These are phyloP conservation scores for Zopfochytrium polystomum DNA, from an alignment of 371 early-diverging fungal species.

Conservation along the genomic window DNA sequence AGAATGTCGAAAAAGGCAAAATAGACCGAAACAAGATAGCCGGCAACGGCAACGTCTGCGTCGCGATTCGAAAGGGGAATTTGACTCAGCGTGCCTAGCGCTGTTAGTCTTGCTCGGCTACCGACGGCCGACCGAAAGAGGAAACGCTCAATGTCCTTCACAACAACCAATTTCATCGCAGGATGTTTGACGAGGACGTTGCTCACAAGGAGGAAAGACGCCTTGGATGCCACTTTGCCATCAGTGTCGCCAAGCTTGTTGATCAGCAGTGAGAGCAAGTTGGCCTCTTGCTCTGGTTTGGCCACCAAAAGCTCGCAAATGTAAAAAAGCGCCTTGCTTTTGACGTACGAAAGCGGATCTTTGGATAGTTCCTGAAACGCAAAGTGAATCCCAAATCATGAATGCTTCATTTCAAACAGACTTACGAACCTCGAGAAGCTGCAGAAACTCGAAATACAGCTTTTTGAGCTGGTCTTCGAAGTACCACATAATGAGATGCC, in stretches of 20 bases:
- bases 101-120: slow-evolving; percentile 76
- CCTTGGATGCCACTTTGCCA: slow-evolving; percentile 80
- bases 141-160: slow-evolving; percentile 81
- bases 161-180: slow-evolving; percentile 84
- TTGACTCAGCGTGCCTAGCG: slow-evolving; percentile 86
- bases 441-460: slow-evolving; percentile 80
- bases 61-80: slow-evolving; percentile 74
- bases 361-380: slow-evolving; percentile 60
- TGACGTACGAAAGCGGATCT: slow-evolving; percentile 80
- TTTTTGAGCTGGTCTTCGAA: slow-evolving; percentile 93
- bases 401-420: not conserved
- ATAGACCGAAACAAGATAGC: slow-evolving; percentile 81
- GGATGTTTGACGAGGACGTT: slow-evolving; percentile 74
- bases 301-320: slow-evolving; percentile 72
- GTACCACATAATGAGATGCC: slow-evolving; percentile 80
- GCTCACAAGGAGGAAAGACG: slow-evolving; percentile 71
- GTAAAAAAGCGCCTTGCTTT: slow-evolving; percentile 69
- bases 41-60: slow-evolving; percentile 62
- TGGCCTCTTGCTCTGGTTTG: slow-evolving; percentile 95
- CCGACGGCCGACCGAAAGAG: slow-evolving; percentile 67
- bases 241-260: slow-evolving; percentile 95
- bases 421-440: slow-evolving; percentile 63
- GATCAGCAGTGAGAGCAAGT: slow-evolving; percentile 81
- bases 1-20: slow-evolving; percentile 85
- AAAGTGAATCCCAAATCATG: slow-evolving; percentile 2